Evolutionary conservation across 192 early-diverging fungal genomes (phyloP).

Genomic region (Glomus cerebriforme): DNA sequence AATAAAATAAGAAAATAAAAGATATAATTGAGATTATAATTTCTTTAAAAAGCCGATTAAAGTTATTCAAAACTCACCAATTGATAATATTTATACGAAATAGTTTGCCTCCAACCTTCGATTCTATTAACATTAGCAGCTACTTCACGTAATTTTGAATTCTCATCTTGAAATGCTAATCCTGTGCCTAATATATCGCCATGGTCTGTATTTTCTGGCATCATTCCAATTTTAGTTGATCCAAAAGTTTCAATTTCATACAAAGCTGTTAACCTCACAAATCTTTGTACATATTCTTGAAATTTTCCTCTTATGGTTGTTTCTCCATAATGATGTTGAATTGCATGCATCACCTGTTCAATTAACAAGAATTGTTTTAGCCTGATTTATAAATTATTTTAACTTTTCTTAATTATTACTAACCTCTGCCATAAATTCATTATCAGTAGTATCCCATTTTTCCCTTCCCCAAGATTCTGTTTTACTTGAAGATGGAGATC

Average conservation of each 20-base stretch:
- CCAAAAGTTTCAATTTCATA: conserved; percentile 75
- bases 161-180: conserved; percentile 71
- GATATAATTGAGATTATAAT: neutral
- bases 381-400: conserved; percentile 5
- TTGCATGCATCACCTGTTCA: conserved; percentile 69
- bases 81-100: conserved; percentile 71
- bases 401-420: conserved; percentile 1
- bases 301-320: conserved; percentile 85
- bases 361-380: neutral
- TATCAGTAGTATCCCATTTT: conserved; percentile 52
- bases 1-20: conserved; percentile 16
- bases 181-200: conserved; percentile 65
- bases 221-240: conserved; percentile 60
- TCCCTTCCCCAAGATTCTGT: conserved; percentile 27
- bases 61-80: conserved; percentile 43
- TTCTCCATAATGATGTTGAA: conserved; percentile 85
- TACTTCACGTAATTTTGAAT: conserved; percentile 68
- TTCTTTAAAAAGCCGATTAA: conserved; percentile 7
- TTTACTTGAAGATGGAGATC: conserved; percentile 30
- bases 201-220: conserved; percentile 48
- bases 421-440: conserved; percentile 61
- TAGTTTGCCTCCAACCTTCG: conserved; percentile 84
- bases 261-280: conserved; percentile 76
- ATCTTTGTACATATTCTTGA: conserved; percentile 82
- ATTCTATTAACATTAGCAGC: conserved; percentile 72